Conservation (phyloP, 2,329 filamentous ascomycete genomes). For the Fusarium longipes region DNA sequence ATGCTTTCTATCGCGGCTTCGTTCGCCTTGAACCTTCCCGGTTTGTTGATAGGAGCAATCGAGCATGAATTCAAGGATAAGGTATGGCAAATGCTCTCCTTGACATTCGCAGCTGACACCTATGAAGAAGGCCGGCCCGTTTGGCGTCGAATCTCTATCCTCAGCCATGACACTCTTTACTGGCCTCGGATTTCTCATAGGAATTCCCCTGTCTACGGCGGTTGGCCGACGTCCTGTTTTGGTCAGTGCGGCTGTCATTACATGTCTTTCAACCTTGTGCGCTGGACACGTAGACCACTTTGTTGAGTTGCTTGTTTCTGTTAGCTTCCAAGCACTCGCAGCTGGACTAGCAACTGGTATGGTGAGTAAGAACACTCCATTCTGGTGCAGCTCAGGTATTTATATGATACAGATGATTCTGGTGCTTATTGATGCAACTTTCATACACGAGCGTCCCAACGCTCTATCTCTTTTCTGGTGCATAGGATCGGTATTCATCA, state of each 20-base stretch:
- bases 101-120: fast-evolving
- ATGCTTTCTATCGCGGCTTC: constrained; percentile 14
- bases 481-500: constrained; percentile 13
- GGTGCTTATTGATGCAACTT: constrained; percentile 29
- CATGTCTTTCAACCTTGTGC: constrained; percentile 13
- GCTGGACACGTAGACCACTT: constrained; percentile 18
- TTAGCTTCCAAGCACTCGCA: constrained; percentile 24
- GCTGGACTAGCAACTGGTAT: constrained; percentile 11
- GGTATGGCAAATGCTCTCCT: background rate
- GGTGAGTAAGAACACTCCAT: background rate
- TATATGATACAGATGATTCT: constrained; percentile 3
- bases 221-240: constrained; percentile 31
- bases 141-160: constrained; percentile 1
- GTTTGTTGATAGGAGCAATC: constrained; percentile 1
- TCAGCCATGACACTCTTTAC: constrained; percentile 30
- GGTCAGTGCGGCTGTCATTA: constrained; percentile 2
- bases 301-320: background rate
- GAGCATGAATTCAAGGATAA: constrained; percentile 8
- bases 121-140: constrained; percentile 2
- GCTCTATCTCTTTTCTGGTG: constrained; percentile 30
- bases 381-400: background rate
- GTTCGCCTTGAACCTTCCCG: constrained; percentile 25
- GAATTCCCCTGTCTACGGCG: constrained; percentile 30
- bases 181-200: constrained; percentile 13
- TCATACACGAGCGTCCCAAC: constrained; percentile 34